Percentiles rank a stretch among this genome's conserved stretches.
phyloP scores from a whole-genome alignment of 768 basidiomycete genomes.

The Cubamyces sp. region DNA sequence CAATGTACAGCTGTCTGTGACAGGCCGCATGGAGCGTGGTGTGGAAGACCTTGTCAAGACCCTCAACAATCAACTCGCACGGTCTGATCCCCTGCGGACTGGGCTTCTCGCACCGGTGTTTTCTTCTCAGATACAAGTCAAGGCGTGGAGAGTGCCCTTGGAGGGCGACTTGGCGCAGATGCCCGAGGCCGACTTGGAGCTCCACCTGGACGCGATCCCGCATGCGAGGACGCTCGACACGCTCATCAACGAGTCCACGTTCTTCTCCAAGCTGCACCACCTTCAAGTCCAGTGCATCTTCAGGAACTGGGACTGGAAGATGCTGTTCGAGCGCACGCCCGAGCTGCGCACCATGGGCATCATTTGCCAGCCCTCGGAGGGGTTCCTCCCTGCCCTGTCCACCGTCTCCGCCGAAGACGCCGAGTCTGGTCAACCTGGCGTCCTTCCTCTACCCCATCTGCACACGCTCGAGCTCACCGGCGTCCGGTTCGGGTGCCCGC shows the following conservation, averaged over 20 bases:
- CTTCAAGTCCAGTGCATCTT: neutral
- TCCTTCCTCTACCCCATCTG: neutral
- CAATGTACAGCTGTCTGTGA: neutral
- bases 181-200: neutral
- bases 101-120: neutral
- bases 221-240: neutral
- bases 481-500: constrained; percentile 11
- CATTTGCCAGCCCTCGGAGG: neutral
- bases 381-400: constrained; percentile 3
- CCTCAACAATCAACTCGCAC: constrained; percentile 2
- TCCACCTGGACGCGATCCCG: neutral
- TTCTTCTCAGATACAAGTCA: constrained; percentile 1
- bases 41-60: neutral
- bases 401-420: neutral
- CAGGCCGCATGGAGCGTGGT: constrained; percentile 5
- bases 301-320: constrained; percentile 5
- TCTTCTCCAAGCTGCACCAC: neutral
- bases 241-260: neutral
- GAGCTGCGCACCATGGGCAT: constrained; percentile 1
- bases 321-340: neutral
- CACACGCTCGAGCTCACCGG: constrained; percentile 8
- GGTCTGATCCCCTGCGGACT: neutral
- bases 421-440: neutral
- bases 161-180: neutral
- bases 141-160: neutral